phyloP scores from a whole-genome alignment of 441 rosid genomes.

The Capsella rubella region DNA sequence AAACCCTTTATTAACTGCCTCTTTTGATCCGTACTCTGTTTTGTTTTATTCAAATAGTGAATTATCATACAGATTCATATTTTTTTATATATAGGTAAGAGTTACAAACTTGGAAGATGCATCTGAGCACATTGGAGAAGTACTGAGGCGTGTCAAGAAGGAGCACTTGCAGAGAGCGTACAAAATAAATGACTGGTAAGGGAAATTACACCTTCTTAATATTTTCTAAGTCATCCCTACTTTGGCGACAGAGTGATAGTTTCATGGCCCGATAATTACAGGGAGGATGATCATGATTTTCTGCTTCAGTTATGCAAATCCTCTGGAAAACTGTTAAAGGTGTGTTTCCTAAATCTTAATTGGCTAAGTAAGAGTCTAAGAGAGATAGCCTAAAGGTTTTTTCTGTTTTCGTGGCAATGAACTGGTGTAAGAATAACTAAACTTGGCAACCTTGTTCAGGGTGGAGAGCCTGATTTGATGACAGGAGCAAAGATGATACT shows the following conservation, averaged over 20 bases:
- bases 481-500: slow-evolving; percentile 97
- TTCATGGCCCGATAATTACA: slow-evolving; percentile 41
- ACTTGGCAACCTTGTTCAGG: slow-evolving; percentile 52
- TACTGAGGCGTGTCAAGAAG: slow-evolving; percentile 88
- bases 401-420: slow-evolving; percentile 14
- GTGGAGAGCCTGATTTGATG: slow-evolving; percentile 87
- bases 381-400: neutral
- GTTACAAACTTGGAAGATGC: slow-evolving; percentile 93
- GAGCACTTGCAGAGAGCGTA: slow-evolving; percentile 89
- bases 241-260: neutral
- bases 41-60: neutral
- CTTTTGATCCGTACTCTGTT: neutral
- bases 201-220: neutral
- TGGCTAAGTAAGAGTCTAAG: neutral
- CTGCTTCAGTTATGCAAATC: slow-evolving; percentile 82
- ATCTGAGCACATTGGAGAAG: slow-evolving; percentile 91
- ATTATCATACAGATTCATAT: slow-evolving; percentile 6
- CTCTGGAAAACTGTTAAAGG: slow-evolving; percentile 86
- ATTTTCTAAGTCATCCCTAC: neutral
- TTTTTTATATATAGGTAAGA: slow-evolving; percentile 59
- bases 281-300: slow-evolving; percentile 88
- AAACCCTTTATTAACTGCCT: neutral
- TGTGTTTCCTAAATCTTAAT: slow-evolving; percentile 39
- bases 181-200: slow-evolving; percentile 83
- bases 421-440: neutral